These are phyloP conservation scores for Papiliotrema terrestris DNA, from an alignment of 1,284 basidiomycete genomes.

Conservation along the genomic window DNA sequence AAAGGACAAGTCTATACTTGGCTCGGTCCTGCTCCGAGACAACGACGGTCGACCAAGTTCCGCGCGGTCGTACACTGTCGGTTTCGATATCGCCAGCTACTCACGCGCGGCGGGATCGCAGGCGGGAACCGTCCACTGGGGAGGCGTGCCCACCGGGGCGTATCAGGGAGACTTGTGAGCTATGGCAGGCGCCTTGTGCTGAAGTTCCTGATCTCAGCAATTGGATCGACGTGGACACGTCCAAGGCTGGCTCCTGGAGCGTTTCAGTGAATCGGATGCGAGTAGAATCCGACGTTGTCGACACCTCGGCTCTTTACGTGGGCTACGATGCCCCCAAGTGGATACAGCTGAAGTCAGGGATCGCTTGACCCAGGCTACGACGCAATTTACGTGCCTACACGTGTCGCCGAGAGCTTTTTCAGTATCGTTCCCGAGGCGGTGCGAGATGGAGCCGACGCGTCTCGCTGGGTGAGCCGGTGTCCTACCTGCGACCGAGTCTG, in stretches of 20 bases:
- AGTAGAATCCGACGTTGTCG: constrained; percentile 22
- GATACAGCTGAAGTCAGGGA: constrained; percentile 8
- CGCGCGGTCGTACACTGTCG: constrained; percentile 26
- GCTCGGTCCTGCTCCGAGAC: constrained; percentile 15
- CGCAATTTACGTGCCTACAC: constrained; percentile 33
- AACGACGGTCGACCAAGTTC: constrained; percentile 13
- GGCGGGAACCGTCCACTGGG: constrained; percentile 44
- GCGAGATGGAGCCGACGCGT: constrained; percentile 23
- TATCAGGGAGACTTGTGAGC: constrained; percentile 42
- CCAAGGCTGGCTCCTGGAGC: constrained; percentile 31
- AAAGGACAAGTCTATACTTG: constrained; percentile 26
- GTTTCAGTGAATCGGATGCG: constrained; percentile 28
- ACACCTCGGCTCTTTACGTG: constrained; percentile 19
- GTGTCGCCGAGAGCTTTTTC: constrained; percentile 32
- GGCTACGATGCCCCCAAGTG: constrained; percentile 1
- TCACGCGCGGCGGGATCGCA: constrained; percentile 1
- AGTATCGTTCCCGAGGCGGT: constrained; percentile 17
- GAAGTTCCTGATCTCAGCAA: constrained; percentile 22
- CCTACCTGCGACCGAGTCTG: neutral
- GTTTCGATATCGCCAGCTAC: constrained; percentile 30
- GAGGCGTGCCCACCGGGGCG: constrained; percentile 28
- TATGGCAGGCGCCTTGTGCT: neutral
- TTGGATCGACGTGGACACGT: constrained; percentile 31
- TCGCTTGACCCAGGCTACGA: constrained; percentile 43
- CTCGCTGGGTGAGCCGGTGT: constrained; percentile 32